Evolutionary conservation across 2,329 filamentous ascomycete genomes (phyloP), one percentile per base, ranked within the genome.

Genomic region (Paraconiothyrium brasiliense): DNA sequence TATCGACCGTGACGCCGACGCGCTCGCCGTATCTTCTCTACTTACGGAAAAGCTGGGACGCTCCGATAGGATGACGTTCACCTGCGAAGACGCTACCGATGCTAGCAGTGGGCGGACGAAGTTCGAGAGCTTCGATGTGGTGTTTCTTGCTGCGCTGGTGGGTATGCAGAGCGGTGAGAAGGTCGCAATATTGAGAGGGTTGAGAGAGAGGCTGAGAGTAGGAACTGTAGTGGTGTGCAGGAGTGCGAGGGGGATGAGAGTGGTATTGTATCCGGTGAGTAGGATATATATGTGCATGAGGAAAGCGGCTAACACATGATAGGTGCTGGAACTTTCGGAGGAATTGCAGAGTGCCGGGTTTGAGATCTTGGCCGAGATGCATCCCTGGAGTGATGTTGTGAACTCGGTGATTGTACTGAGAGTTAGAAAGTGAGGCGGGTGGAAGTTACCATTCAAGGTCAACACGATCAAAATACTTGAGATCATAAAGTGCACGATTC

Each of bases 121-220:
- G 16, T 76, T 84, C 61, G 59, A 55, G 0, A 59, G 61, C 0
- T 82, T 79, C 48, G 80, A 85, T 52, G 80, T 85, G 0, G 81
- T 86, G 0, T 85, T 82, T 64, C 67, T 86, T 4, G 84, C 84
- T 2, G 84, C 84, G 1, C 69, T 86, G 0, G 84, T 86, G 0
- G 84, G 84, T 0, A 70, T 71, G 11, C 75, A 76, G 0, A 78
- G 80, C n/a, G 39, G 55, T 0, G 71, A 80, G 1, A 86, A 86
- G 67, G 70, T 82, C 37, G 59, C 44, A 0, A 78, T 85, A 24
- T 54, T 85, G 1, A 57, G 64, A 7, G 66, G 66, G 0, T 64
- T 85, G 2, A 78, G 76, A 2, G 58, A 48, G 24, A 76, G 74
- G 46, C 80, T 85, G 80, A 75, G 64, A 37, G 67, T 71, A 0